Evolutionary conservation across 2,329 filamentous ascomycete genomes (phyloP).

Genomic region (Colletotrichum sidae): DNA sequence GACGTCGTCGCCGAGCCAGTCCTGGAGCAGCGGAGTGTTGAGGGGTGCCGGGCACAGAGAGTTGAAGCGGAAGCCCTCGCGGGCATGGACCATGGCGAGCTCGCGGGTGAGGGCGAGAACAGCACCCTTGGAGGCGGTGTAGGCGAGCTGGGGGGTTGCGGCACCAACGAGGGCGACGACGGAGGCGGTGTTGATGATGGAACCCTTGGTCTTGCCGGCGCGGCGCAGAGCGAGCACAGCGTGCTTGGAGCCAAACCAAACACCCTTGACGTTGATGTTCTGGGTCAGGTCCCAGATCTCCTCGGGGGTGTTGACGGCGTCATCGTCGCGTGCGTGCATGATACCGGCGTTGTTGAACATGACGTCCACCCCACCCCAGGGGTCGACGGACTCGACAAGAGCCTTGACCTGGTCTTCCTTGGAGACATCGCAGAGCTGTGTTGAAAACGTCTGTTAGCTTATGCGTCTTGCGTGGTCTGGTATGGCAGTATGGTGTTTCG

Average conservation of each 20-base stretch:
- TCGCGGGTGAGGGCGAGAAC: constrained; percentile 92
- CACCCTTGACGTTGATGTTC: constrained; percentile 95
- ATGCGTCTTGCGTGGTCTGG: no score
- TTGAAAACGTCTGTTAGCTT: no score
- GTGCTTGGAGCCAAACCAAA: constrained; percentile 97
- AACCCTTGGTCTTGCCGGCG: constrained; percentile 81
- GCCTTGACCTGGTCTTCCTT: constrained; percentile 84
- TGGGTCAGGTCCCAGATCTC: constrained; percentile 95
- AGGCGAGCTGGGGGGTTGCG: constrained; percentile 89
- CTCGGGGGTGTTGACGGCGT: constrained; percentile 86
- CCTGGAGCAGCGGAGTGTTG: constrained; percentile 91
- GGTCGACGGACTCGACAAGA: constrained; percentile 79
- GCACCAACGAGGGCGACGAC: constrained; percentile 89
- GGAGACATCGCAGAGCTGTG: constrained; percentile 76
- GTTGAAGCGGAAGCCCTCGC: constrained; percentile 92
- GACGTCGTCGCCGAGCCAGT: constrained; percentile 91
- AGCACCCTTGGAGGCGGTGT: constrained; percentile 94
- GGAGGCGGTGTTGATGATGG: constrained; percentile 92
- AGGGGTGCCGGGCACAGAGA: constrained; percentile 89
- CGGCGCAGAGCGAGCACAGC: constrained; percentile 84
- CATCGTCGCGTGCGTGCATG: constrained; percentile 87
- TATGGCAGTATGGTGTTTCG: no score
- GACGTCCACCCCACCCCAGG: constrained; percentile 89
- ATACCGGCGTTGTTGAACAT: constrained; percentile 99
- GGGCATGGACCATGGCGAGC: constrained; percentile 90